Conservation (phyloP, 2,329 filamentous ascomycete species). For the Aspergillus puulaauensis region DNA sequence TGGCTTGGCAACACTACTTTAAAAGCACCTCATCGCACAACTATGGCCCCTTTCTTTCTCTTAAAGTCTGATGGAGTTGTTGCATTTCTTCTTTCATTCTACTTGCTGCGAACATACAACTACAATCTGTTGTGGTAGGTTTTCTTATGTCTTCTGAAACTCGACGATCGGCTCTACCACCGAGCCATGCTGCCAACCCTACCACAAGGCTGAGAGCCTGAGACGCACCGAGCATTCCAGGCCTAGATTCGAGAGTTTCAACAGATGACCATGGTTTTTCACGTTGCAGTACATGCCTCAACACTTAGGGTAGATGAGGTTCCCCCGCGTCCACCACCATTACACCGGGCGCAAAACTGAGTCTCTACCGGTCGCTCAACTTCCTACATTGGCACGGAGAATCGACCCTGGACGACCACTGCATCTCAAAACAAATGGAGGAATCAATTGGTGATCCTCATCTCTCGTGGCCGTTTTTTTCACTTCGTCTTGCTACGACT, state of each 20-base stretch:
- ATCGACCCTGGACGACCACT: not conserved
- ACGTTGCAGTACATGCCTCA: not conserved
- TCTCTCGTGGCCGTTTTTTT: not conserved
- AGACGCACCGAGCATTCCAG: not conserved
- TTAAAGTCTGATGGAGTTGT: not conserved
- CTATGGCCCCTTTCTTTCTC: not conserved
- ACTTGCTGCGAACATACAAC: not conserved
- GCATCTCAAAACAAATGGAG: not conserved
- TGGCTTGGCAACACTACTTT: constrained; percentile 22
- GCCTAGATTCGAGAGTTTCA: not conserved
- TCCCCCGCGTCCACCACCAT: not conserved
- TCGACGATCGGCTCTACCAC: not conserved
- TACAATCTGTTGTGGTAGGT: not conserved
- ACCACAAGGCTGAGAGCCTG: not conserved
- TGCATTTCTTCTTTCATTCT: not conserved
- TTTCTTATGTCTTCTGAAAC: not conserved
- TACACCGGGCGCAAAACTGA: not conserved
- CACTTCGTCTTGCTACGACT: not conserved
- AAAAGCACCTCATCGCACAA: constrained; percentile 13
- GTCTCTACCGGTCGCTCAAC: not conserved
- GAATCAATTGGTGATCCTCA: not conserved
- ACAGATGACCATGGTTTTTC: not conserved
- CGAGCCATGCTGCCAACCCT: not conserved
- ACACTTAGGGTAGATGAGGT: not conserved
- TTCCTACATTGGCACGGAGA: not conserved